phyloP scores from a whole-genome alignment of 768 basidiomycete genomes.

The Naganishia vishniacii region DNA sequence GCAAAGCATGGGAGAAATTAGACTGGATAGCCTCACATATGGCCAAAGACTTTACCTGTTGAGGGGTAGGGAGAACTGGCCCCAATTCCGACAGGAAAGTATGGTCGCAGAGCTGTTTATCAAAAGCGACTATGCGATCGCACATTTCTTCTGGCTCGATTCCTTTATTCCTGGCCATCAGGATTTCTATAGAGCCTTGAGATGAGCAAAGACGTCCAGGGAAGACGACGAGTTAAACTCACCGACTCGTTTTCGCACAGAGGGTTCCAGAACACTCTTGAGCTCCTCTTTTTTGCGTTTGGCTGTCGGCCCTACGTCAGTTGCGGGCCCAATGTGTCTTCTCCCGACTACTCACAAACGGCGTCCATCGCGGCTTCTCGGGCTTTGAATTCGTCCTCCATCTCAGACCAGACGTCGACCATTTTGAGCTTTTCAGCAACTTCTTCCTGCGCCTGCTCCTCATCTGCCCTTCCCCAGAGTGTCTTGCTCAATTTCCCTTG shows the following conservation, averaged over 20 bases:
- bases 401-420: slow-evolving; percentile 87
- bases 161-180: slow-evolving; percentile 74
- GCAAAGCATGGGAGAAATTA: slow-evolving; percentile 30
- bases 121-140: slow-evolving; percentile 75
- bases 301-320: too few relatives aligned
- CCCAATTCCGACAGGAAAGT: slow-evolving; percentile 83
- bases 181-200: slow-evolving; percentile 62
- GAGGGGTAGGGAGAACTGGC: slow-evolving; percentile 80
- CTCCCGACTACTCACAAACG: slow-evolving; percentile 59
- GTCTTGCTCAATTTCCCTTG: slow-evolving; percentile 79
- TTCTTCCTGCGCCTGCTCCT: slow-evolving; percentile 58
- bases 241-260: slow-evolving; percentile 92
- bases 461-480: slow-evolving; percentile 70
- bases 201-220: too few relatives aligned
- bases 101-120: slow-evolving; percentile 77
- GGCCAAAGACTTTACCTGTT: slow-evolving; percentile 58
- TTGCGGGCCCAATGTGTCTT: too few relatives aligned
- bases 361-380: slow-evolving; percentile 87
- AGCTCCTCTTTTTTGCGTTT: slow-evolving; percentile 81
- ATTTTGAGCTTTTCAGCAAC: slow-evolving; percentile 73
- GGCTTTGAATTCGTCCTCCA: slow-evolving; percentile 97
- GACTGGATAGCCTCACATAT: neutral
- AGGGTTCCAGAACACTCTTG: slow-evolving; percentile 80
- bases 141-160: slow-evolving; percentile 75
- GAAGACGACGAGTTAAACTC: slow-evolving; percentile 52